These are phyloP conservation scores for Stentor roeselii DNA, from an alignment of 73 alveolate species.

Conservation along the genomic window DNA sequence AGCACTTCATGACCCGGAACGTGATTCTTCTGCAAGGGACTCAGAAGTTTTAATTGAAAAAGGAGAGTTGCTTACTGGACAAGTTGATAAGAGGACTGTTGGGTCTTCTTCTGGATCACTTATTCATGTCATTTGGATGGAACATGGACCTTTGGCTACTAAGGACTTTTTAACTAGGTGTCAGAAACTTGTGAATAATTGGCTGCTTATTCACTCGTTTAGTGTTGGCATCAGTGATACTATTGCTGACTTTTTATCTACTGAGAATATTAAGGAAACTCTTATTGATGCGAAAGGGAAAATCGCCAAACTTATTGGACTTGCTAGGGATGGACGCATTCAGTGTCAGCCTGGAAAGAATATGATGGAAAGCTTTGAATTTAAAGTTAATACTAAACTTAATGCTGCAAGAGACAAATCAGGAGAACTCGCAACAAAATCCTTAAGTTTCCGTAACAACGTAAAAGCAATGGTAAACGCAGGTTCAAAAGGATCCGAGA, in stretches of 20 bases:
- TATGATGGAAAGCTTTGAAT: slow-evolving; percentile 96
- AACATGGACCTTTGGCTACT: slow-evolving; percentile 80
- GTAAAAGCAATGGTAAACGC: slow-evolving; percentile 98
- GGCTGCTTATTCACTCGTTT: slow-evolving; percentile 84
- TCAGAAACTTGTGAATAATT: slow-evolving; percentile 90
- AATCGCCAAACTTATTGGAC: slow-evolving; percentile 23
- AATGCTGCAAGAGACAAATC: slow-evolving; percentile 96
- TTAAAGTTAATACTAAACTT: slow-evolving; percentile 78
- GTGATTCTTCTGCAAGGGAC: slow-evolving; percentile 60
- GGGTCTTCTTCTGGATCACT: slow-evolving; percentile 90
- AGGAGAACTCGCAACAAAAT: slow-evolving; percentile 80
- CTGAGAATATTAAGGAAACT: slow-evolving; percentile 58
- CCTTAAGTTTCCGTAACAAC: slow-evolving; percentile 83
- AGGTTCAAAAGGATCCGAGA: slow-evolving; percentile 92
- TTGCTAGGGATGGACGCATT: not conserved
- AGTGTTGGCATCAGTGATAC: slow-evolving; percentile 93
- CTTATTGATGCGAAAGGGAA: slow-evolving; percentile 62
- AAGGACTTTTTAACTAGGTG: slow-evolving; percentile 80
- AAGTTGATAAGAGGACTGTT: slow-evolving; percentile 86
- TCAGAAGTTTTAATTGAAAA: slow-evolving; percentile 76
- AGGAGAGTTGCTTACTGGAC: slow-evolving; percentile 95
- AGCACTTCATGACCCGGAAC: slow-evolving; percentile 44
- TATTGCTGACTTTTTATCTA: slow-evolving; percentile 69
- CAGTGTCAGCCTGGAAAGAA: slow-evolving; percentile 79
- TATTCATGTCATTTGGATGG: slow-evolving; percentile 88